A percentile compares a stretch with the other conserved stretches of the same genome.
phyloP scores from a whole-genome alignment of 2,329 filamentous ascomycete genomes.

The Beauveria pseudobassiana region DNA sequence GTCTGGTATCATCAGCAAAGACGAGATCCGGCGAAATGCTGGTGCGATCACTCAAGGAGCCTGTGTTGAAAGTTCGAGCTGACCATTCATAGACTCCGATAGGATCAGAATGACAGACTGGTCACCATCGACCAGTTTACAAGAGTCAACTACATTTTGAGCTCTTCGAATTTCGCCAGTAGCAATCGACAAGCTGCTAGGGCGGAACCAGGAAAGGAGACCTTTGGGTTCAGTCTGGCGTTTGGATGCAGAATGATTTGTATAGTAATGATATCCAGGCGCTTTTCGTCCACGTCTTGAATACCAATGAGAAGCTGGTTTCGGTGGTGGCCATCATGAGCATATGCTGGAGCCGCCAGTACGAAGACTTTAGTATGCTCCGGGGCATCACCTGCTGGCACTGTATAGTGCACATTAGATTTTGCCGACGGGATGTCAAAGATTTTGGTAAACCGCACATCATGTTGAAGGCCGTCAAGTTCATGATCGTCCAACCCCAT shows the following conservation, averaged over 20 bases:
- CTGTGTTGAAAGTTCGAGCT: constrained; percentile 62
- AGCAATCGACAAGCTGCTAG: constrained; percentile 13
- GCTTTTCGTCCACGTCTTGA: constrained; percentile 60
- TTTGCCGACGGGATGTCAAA: constrained; percentile 59
- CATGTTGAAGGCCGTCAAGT: constrained; percentile 62
- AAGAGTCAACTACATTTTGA: constrained; percentile 64
- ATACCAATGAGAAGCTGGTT: constrained; percentile 59
- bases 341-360: constrained; percentile 51
- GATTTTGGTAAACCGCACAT: constrained; percentile 65
- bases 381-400: constrained; percentile 44
- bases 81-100: constrained; percentile 55
- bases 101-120: constrained; percentile 64
- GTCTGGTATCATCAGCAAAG: constrained; percentile 51
- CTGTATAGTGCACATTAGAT: constrained; percentile 52
- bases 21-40: constrained; percentile 57
- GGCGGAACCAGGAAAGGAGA: neutral
- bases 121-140: constrained; percentile 59
- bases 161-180: constrained; percentile 48
- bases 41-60: constrained; percentile 66
- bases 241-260: constrained; percentile 35
- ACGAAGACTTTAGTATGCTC: constrained; percentile 58
- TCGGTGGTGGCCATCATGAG: constrained; percentile 44
- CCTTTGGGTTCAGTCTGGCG: neutral
- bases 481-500: constrained; percentile 68
- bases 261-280: constrained; percentile 59